phyloP scores from a whole-genome alignment of 1,139 yeast genomes.

The Yamadazyma sp. region DNA sequence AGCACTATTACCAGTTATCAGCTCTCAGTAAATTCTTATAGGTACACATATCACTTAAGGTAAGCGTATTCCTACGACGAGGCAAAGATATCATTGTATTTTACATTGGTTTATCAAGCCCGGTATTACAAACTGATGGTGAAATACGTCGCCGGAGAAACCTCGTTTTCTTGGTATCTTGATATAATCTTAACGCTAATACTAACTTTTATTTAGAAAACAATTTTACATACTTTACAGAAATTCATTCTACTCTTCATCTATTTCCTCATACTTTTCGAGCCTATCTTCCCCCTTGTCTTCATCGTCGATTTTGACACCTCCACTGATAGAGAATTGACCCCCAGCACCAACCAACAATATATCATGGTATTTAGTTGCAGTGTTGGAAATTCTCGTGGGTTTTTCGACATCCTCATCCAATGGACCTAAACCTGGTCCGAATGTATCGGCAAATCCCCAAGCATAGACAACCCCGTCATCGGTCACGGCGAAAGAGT shows the following conservation, averaged over 20 bases:
- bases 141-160: too few species aligned
- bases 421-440: slow-evolving; percentile 89
- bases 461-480: slow-evolving; percentile 90
- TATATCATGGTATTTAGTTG: slow-evolving; percentile 78
- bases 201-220: slow-evolving; percentile 1
- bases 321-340: slow-evolving; percentile 88
- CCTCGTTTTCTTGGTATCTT: too few species aligned
- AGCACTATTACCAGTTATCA: too few species aligned
- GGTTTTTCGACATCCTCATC: slow-evolving; percentile 89
- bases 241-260: slow-evolving; percentile 16
- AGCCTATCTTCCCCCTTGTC: slow-evolving; percentile 59
- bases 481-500: slow-evolving; percentile 78
- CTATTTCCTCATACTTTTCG: slow-evolving; percentile 49
- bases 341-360: slow-evolving; percentile 85
- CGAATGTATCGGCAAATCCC: slow-evolving; percentile 98
- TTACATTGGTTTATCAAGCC: too few species aligned
- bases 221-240: slow-evolving; percentile 2
- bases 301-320: slow-evolving; percentile 63
- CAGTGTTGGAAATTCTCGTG: slow-evolving; percentile 86
- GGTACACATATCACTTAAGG: too few species aligned
- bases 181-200: too few species aligned
- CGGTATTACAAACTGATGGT: too few species aligned
- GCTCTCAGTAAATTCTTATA: too few species aligned
- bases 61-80: too few species aligned
- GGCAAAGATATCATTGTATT: too few species aligned